Conservation (phyloP, 129 eudicot genomes). For the Cynara cardunculus region DNA sequence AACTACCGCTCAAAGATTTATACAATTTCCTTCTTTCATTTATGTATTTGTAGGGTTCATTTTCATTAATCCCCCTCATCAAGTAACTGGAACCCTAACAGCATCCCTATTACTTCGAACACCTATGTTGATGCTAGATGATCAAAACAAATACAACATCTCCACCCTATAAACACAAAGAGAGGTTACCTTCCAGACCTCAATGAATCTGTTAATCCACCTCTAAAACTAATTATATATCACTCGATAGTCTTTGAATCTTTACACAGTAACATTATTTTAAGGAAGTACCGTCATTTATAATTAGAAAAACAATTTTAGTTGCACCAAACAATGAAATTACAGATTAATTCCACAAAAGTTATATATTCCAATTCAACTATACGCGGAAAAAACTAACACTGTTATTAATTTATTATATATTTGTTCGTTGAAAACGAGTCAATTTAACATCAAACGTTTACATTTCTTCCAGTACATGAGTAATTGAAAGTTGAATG, state of each 20-base stretch:
- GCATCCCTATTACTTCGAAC: neutral
- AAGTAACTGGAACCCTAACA: neutral
- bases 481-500: neutral
- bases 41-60: neutral
- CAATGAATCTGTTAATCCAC: neutral
- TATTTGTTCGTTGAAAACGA: neutral
- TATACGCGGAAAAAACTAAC: neutral
- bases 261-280: neutral
- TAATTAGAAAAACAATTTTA: neutral
- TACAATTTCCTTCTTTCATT: neutral
- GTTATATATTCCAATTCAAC: slow-evolving; percentile 4
- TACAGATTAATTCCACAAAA: neutral
- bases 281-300: neutral
- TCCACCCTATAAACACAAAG: neutral
- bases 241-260: neutral
- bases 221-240: neutral
- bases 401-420: neutral
- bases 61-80: neutral
- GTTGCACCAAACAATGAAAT: neutral
- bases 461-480: neutral
- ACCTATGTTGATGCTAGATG: neutral
- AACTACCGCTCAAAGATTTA: neutral
- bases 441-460: neutral
- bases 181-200: neutral
- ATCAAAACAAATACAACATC: neutral